A percentile compares a stretch with the other conserved stretches of the same genome.
These are phyloP conservation scores for Quercus ilex DNA, from an alignment of 306 rosid species.

Conservation along the genomic window DNA sequence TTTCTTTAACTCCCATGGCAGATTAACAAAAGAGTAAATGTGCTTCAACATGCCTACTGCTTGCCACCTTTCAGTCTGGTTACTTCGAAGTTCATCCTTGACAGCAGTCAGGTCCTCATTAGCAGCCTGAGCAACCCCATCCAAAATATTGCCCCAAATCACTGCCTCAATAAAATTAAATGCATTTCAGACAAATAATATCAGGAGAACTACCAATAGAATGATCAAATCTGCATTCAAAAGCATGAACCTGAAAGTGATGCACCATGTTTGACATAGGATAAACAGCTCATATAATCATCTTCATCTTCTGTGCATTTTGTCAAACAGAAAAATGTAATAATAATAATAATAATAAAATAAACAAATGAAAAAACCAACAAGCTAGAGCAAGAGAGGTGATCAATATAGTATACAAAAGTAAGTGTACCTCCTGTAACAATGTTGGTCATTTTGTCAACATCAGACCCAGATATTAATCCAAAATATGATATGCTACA, in stretches of 20 bases:
- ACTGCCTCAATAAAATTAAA: slow-evolving; percentile 41
- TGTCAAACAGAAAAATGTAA: not conserved
- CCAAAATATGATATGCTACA: slow-evolving; percentile 79
- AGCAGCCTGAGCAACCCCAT: slow-evolving; percentile 51
- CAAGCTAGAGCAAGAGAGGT: slow-evolving; percentile 7
- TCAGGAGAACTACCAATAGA: not conserved
- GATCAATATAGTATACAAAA: slow-evolving; percentile 5
- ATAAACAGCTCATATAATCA: slow-evolving; percentile 41
- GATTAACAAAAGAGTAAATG: slow-evolving; percentile 47
- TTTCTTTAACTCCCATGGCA: slow-evolving; percentile 79
- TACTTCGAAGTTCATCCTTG: slow-evolving; percentile 51
- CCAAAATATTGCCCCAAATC: slow-evolving; percentile 67
- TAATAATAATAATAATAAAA: not conserved
- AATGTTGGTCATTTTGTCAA: slow-evolving; percentile 42
- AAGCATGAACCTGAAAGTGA: slow-evolving; percentile 73
- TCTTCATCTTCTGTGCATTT: slow-evolving; percentile 59
- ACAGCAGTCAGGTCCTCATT: slow-evolving; percentile 49
- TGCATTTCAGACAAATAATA: slow-evolving; percentile 20
- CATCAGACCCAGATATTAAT: slow-evolving; percentile 55
- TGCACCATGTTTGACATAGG: slow-evolving; percentile 69
- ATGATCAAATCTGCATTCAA: slow-evolving; percentile 8
- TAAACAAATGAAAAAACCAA: slow-evolving; percentile 1
- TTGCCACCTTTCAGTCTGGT: slow-evolving; percentile 73
- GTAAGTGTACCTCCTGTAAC: slow-evolving; percentile 52
- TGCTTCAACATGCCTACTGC: slow-evolving; percentile 78